These are phyloP conservation scores for Hymenoscyphus albidus DNA, from an alignment of 2,329 filamentous ascomycete species.

Conservation along the genomic window DNA sequence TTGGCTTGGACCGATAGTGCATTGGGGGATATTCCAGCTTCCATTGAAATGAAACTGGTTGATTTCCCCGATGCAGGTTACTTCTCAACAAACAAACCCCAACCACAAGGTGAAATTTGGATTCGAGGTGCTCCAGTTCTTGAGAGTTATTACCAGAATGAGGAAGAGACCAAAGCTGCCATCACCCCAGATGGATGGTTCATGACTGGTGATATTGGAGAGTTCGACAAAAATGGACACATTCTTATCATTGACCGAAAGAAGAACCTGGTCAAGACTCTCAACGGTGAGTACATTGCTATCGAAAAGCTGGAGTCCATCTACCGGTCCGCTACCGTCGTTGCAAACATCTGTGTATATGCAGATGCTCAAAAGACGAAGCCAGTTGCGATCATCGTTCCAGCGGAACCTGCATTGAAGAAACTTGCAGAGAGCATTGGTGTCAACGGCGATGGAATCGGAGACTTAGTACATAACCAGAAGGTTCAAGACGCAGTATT, in stretches of 20 bases:
- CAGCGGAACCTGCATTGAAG: slow-evolving; percentile 60
- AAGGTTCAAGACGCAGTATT: slow-evolving; percentile 59
- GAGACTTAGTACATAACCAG: slow-evolving; percentile 63
- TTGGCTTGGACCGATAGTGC: slow-evolving; percentile 75
- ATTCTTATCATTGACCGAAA: slow-evolving; percentile 88
- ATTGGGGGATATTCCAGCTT: slow-evolving; percentile 73
- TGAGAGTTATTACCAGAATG: slow-evolving; percentile 77
- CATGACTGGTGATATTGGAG: slow-evolving; percentile 92
- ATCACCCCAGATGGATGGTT: slow-evolving; percentile 90
- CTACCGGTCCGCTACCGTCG: slow-evolving; percentile 75
- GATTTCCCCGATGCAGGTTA: slow-evolving; percentile 89
- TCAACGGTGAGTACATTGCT: slow-evolving; percentile 94
- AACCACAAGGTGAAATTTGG: slow-evolving; percentile 88
- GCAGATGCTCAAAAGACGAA: slow-evolving; percentile 71
- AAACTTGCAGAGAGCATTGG: slow-evolving; percentile 58
- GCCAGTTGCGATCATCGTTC: slow-evolving; percentile 76
- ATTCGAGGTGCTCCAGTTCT: slow-evolving; percentile 76
- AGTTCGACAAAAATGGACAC: slow-evolving; percentile 77
- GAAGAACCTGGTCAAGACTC: slow-evolving; percentile 97
- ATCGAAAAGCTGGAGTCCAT: slow-evolving; percentile 92
- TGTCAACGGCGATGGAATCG: slow-evolving; percentile 58
- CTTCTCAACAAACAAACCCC: slow-evolving; percentile 60
- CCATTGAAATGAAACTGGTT: slow-evolving; percentile 85
- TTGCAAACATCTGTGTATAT: slow-evolving; percentile 84
- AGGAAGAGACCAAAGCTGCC: slow-evolving; percentile 75